Evolutionary conservation across 108 stramenopile species (phyloP), one percentile per base, ranked within the genome.

Genomic region (Tribonema minus): DNA sequence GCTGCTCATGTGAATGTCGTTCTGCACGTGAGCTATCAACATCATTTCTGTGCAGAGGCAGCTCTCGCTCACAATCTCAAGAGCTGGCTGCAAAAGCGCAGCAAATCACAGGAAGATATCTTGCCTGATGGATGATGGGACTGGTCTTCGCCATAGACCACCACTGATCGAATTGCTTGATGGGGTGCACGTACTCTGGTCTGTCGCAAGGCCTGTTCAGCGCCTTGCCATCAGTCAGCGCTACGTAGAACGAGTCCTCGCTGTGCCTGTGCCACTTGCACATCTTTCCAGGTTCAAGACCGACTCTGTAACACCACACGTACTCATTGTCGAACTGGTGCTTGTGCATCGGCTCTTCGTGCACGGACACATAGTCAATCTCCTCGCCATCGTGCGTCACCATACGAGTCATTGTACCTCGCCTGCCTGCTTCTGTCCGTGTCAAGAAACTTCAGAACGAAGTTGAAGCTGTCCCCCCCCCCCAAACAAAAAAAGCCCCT

Each of bases 321-420:
- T 79, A 70, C 31, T 79, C 77, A 46, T 79, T 79, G 68, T 46
- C 46, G 61, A 79, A 79, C 62, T 79, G 77, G 2, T 59, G 58
- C 20, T 68, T 46, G 68, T 79, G 77, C 30, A 70, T 59, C 6
- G 77, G 77, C 77, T 79, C 77, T 25, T 79, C 77, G 59, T 79
- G 77, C 15, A 79, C 77, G 9, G 46, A 54, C 15, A 15, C 15
- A 9, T 20, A 54, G 20, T 15, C 9, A 15, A 54, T 54, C 46
- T 15, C 46, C 9, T 54, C 46, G 46, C 46, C 15, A 15, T 54
- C 20, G 15, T 54, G 46, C 46, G 20, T n/a, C n/a, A n/a, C n/a
- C n/a, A n/a, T n/a, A n/a, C n/a, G n/a, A n/a, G n/a, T n/a, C n/a
- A n/a, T n/a, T n/a, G n/a, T n/a, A n/a, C n/a, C n/a, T n/a, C n/a